Base-by-base conservation (phyloP, 2,329 filamentous ascomycete genomes). In the Sordariomycetes sp. region DNA sequence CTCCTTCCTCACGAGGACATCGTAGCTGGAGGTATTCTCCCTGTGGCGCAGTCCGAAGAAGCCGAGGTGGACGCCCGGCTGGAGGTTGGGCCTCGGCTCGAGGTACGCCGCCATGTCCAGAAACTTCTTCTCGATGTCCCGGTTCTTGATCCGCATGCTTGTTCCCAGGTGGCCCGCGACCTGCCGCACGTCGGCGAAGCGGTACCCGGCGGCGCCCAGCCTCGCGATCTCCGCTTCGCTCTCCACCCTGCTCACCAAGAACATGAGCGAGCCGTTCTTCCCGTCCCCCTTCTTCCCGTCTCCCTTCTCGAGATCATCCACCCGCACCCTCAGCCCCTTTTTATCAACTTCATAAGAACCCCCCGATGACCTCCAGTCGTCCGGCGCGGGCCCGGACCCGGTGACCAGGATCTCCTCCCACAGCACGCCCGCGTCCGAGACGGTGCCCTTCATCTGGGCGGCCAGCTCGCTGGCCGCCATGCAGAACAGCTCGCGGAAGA, bases 401-500 rank as follows among this genome's bases (percentile, higher is more conserved):
- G 89, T 93, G 1, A 80, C 76, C 24, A 92, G 71, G 7, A 94
- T 87, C 63, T 90, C 85, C 62, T 93, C 87, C 73, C 88, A 93
- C 1, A 94, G 74, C 11, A 83, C 76, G 5, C 90, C 90, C 8
- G 88, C 71, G 3, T 83, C 77, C 7, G 80, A 76, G 1, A 93
- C 71, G 3, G 80, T 77, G 50, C 81, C 80, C 60, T 83, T 82
- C 61, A 92, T 75, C 57, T 82, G 80, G 14, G 81, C 76, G 1
- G 90, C 88, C 8, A 96, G 79, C n/a, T 85, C 81, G 6, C 85
- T 77, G 1, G 90, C 90, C 2, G 90, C 87, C 11, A 90, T 78
- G 66, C 89, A 95, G 69, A 95, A 96, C 11, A 92, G 77, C 67
- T 95, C 89, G 25, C 89, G 85, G 68, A 96, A 91, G 1, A 92